Conservation (phyloP, 345 rosid genomes). For the Lumnitzera littorea region DNA sequence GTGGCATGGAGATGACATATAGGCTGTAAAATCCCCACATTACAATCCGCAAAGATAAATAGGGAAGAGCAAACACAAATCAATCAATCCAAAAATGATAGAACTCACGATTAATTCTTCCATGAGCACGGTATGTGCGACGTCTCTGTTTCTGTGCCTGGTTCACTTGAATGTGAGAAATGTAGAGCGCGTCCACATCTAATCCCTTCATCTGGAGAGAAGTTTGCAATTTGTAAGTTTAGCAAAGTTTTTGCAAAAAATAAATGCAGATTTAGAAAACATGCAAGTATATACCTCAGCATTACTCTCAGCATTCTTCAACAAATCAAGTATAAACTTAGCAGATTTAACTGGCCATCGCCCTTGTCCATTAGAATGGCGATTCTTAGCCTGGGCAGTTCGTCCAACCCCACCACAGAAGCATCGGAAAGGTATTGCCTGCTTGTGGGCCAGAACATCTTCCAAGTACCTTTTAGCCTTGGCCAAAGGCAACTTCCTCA, state of each 20-base stretch:
- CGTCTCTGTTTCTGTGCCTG: slow-evolving; percentile 78
- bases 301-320: slow-evolving; percentile 68
- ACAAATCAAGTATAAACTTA: slow-evolving; percentile 60
- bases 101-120: slow-evolving; percentile 69
- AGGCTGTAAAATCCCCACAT: slow-evolving; percentile 29
- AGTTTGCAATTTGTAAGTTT: background rate
- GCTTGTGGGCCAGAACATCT: slow-evolving; percentile 94
- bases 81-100: background rate
- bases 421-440: slow-evolving; percentile 96
- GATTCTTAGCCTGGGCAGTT: slow-evolving; percentile 99
- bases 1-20: slow-evolving; percentile 76
- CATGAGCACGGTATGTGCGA: slow-evolving; percentile 66
- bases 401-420: slow-evolving; percentile 96
- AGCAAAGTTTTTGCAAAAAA: background rate
- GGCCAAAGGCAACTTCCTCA: slow-evolving; percentile 71
- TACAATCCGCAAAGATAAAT: background rate
- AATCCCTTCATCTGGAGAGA: slow-evolving; percentile 53
- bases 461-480: slow-evolving; percentile 97
- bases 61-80: background rate
- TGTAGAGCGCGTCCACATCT: slow-evolving; percentile 58
- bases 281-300: slow-evolving; percentile 40
- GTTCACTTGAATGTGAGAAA: slow-evolving; percentile 75
- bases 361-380: slow-evolving; percentile 96
- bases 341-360: slow-evolving; percentile 97
- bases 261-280: too few relatives aligned